phyloP scores from a whole-genome alignment of 768 basidiomycete species.

The Tylopilus rubrobrunneus region DNA sequence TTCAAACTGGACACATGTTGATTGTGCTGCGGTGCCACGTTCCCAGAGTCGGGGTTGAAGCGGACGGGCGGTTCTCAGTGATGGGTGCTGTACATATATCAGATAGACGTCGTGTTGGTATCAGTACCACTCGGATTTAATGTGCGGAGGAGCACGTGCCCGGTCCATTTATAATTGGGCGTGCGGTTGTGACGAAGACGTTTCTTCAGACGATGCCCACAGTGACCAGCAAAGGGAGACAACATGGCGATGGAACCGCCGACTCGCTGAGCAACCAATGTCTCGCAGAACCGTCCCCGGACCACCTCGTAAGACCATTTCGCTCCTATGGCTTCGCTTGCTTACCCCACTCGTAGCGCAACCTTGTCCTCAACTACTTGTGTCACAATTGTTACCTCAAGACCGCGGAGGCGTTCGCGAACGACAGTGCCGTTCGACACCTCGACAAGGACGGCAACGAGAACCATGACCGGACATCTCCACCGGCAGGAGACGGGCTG shows the following conservation, averaged over 20 bases:
- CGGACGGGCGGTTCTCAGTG: neutral
- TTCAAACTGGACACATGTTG: constrained; percentile 24
- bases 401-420: constrained; percentile 65
- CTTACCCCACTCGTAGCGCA: constrained; percentile 40
- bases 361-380: constrained; percentile 73
- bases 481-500: constrained; percentile 4
- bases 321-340: neutral
- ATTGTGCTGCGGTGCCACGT: constrained; percentile 18
- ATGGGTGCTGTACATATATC: constrained; percentile 3
- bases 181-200: neutral
- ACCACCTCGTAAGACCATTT: constrained; percentile 40
- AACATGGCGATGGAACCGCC: neutral
- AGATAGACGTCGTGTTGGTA: neutral
- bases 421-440: constrained; percentile 57
- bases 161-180: neutral
- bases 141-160: constrained; percentile 15
- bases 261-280: constrained; percentile 17
- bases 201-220: constrained; percentile 16
- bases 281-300: constrained; percentile 36
- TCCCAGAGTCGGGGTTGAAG: constrained; percentile 38
- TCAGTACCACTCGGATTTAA: neutral
- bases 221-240: constrained; percentile 18
- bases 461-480: constrained; percentile 30
- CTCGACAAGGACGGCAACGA: constrained; percentile 73
- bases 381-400: constrained; percentile 68